phyloP scores from a whole-genome alignment of 306 rosid genomes.

The Leucaena leucocephala region DNA sequence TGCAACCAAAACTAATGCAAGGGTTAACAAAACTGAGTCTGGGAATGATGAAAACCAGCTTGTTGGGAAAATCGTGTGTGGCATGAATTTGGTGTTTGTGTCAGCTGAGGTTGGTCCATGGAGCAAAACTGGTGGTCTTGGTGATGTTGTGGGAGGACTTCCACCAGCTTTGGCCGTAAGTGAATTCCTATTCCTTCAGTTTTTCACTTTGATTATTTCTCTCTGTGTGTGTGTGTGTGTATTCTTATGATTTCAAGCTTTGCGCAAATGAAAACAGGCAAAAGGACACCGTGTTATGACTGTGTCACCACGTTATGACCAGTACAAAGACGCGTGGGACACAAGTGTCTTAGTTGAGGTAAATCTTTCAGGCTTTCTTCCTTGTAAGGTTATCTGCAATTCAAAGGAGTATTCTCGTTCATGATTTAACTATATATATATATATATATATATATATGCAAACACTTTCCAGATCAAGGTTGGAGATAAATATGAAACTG shows the following conservation, averaged over 20 bases:
- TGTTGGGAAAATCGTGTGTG: conserved; percentile 46
- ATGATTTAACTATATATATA: not conserved
- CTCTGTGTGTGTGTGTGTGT: too few relatives aligned
- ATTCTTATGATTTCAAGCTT: not conserved
- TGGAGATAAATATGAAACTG: conserved; percentile 56
- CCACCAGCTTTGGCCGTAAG: conserved; percentile 82
- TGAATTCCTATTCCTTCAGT: not conserved
- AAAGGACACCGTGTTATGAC: conserved; percentile 83
- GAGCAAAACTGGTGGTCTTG: conserved; percentile 92
- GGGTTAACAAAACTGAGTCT: not conserved
- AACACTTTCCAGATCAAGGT: conserved; percentile 46
- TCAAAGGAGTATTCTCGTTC: not conserved
- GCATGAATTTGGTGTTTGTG: conserved; percentile 52
- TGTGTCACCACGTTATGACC: conserved; percentile 74
- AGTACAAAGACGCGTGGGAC: conserved; percentile 88
- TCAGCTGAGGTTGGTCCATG: conserved; percentile 76
- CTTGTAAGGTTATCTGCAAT: not conserved
- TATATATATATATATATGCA: too few relatives aligned
- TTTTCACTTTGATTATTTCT: too few relatives aligned
- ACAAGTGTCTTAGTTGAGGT: conserved; percentile 61
- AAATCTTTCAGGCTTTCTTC: not conserved
- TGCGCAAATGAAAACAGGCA: conserved; percentile 42
- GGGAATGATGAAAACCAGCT: not conserved
- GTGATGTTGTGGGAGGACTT: conserved; percentile 85
- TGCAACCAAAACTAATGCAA: conserved; percentile 25